Conservation (phyloP, 305 asterid species). For the Fraxinus latifolia region DNA sequence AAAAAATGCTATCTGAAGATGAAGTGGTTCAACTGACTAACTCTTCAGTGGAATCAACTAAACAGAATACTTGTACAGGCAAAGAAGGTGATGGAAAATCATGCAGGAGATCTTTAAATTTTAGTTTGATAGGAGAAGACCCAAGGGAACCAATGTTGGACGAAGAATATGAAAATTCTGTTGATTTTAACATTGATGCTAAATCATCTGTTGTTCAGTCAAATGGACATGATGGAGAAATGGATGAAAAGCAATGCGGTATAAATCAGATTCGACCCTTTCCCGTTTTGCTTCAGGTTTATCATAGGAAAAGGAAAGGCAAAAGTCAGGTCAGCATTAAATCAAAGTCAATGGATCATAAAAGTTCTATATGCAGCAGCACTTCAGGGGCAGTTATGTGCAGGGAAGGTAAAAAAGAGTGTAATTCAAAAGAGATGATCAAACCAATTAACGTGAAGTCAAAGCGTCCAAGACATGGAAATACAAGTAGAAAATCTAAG, state of each 20-base stretch:
- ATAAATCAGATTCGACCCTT: background rate
- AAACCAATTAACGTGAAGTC: background rate
- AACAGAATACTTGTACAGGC: background rate
- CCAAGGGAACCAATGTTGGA: background rate
- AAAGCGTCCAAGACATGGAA: background rate
- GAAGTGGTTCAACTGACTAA: background rate
- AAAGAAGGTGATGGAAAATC: background rate
- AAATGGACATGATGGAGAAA: background rate
- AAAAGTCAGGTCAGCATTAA: background rate
- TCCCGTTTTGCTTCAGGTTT: background rate
- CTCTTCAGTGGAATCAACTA: background rate
- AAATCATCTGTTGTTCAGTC: background rate
- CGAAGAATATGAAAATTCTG: background rate
- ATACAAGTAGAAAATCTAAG: background rate
- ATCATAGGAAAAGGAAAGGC: slow-evolving; percentile 1
- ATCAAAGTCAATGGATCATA: background rate
- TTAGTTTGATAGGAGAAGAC: background rate
- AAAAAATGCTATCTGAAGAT: background rate
- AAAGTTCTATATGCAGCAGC: background rate
- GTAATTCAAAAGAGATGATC: background rate
- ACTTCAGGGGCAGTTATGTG: background rate
- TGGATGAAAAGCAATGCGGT: background rate
- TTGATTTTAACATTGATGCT: background rate
- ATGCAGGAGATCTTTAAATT: background rate
- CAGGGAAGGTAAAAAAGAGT: background rate